A percentile compares a stretch with the other conserved stretches of the same genome.
Evolutionary conservation across 2,329 filamentous ascomycete genomes (phyloP).

Genomic region (Arthrobotrys sinensis): DNA sequence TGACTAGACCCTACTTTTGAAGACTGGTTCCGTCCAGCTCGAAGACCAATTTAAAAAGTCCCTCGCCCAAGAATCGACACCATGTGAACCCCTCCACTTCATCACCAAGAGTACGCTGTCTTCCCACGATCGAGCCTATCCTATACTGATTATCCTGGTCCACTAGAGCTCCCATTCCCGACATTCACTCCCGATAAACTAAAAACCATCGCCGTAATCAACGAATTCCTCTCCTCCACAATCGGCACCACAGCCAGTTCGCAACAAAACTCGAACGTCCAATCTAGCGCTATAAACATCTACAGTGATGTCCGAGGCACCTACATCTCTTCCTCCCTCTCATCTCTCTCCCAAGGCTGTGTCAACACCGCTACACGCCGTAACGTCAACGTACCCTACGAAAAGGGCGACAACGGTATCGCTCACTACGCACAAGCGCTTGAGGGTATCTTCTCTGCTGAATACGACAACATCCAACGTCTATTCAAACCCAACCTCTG

Average conservation of each 20-base stretch:
- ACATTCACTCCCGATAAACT: conserved; percentile 82
- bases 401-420: conserved; percentile 90
- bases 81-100: conserved; percentile 90
- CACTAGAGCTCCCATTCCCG: conserved; percentile 79
- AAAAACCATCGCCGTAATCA: conserved; percentile 65
- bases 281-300: conserved; percentile 74
- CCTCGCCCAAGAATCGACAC: conserved; percentile 81
- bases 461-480: conserved; percentile 90
- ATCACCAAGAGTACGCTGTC: conserved; percentile 82
- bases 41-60: conserved; percentile 87
- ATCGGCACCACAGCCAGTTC: conserved; percentile 61
- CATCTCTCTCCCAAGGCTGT: conserved; percentile 89
- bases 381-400: conserved; percentile 79
- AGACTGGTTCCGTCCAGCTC: conserved; percentile 83
- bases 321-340: conserved; percentile 85
- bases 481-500: conserved; percentile 90
- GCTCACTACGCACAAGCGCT: conserved; percentile 88
- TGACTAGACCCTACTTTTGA: conserved; percentile 74
- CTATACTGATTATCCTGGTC: background rate
- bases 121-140: conserved; percentile 38
- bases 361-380: conserved; percentile 83
- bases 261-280: conserved; percentile 49
- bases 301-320: conserved; percentile 89
- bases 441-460: conserved; percentile 87
- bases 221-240: conserved; percentile 64